These are phyloP conservation scores for Salix arbutifolia DNA, from an alignment of 345 rosid species.

Conservation along the genomic window DNA sequence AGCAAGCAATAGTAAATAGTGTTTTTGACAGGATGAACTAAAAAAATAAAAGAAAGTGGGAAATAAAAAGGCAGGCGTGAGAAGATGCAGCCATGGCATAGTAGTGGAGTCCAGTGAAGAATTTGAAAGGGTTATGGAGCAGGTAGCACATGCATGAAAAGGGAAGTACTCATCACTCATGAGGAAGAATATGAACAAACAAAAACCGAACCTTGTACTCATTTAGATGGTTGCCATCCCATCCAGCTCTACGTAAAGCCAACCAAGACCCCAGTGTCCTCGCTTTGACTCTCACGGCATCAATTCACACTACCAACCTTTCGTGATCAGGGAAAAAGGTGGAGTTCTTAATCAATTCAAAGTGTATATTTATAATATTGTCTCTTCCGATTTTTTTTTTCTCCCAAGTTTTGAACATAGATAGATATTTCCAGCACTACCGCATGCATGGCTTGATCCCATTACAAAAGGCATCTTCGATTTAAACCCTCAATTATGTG, in stretches of 20 bases:
- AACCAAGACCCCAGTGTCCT: background rate
- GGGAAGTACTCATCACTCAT: background rate
- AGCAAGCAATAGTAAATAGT: too few species aligned
- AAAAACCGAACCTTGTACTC: background rate
- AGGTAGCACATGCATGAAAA: background rate
- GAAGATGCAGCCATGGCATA: background rate
- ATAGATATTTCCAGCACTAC: too few species aligned
- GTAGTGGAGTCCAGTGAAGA: conserved; percentile 7
- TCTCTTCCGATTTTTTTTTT: too few species aligned
- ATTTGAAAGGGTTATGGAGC: conserved; percentile 23
- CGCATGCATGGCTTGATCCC: background rate
- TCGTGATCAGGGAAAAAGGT: too few species aligned
- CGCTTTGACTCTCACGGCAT: conserved; percentile 3
- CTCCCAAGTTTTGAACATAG: too few species aligned
- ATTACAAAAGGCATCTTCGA: background rate
- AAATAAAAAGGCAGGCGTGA: background rate
- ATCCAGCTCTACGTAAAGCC: conserved; percentile 17
- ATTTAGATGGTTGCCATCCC: conserved; percentile 24
- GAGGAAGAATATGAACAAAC: background rate
- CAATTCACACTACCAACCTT: background rate
- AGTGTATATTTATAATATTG: too few species aligned
- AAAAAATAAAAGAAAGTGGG: background rate
- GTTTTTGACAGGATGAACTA: background rate
- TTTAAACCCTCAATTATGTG: background rate
- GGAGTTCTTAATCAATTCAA: too few species aligned